Percentiles rank a stretch among this genome's conserved stretches.
Evolutionary conservation across 441 rosid species (phyloP).

Genomic region (Gossypium schwendimanii): DNA sequence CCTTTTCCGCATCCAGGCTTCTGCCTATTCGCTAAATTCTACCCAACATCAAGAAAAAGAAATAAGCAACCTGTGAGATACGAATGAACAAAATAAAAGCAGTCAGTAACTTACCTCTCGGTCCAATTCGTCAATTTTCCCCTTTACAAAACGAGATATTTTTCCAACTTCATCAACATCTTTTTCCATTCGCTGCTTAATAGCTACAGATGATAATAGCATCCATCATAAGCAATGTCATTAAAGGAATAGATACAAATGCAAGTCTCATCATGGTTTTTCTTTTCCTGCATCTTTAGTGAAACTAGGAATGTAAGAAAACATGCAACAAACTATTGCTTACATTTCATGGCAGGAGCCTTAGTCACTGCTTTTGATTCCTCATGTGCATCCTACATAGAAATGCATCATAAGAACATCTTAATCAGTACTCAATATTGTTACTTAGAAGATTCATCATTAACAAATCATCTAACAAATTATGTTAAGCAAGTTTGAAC

Average conservation of each 20-base stretch:
- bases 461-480: background rate
- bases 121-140: conserved; percentile 84
- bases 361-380: conserved; percentile 84
- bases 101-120: conserved; percentile 46
- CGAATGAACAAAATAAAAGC: conserved; percentile 11
- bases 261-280: background rate
- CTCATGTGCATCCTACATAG: conserved; percentile 64
- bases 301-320: conserved; percentile 2
- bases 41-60: conserved; percentile 16
- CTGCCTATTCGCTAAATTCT: conserved; percentile 83
- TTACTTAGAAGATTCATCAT: background rate
- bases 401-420: conserved; percentile 2
- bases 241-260: background rate
- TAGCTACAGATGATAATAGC: conserved; percentile 40
- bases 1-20: conserved; percentile 97
- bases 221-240: conserved; percentile 6
- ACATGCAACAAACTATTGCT: background rate
- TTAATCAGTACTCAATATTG: background rate
- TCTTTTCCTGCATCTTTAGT: background rate
- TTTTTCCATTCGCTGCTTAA: conserved; percentile 87
- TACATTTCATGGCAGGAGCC: conserved; percentile 97
- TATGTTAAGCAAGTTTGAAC: background rate
- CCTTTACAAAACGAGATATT: conserved; percentile 59
- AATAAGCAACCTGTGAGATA: conserved; percentile 13
- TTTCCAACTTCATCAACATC: conserved; percentile 97